Evolutionary conservation across 225 moss, liverwort and hornwort species (phyloP).

Genomic region (Pseudoscleropodium purum): DNA sequence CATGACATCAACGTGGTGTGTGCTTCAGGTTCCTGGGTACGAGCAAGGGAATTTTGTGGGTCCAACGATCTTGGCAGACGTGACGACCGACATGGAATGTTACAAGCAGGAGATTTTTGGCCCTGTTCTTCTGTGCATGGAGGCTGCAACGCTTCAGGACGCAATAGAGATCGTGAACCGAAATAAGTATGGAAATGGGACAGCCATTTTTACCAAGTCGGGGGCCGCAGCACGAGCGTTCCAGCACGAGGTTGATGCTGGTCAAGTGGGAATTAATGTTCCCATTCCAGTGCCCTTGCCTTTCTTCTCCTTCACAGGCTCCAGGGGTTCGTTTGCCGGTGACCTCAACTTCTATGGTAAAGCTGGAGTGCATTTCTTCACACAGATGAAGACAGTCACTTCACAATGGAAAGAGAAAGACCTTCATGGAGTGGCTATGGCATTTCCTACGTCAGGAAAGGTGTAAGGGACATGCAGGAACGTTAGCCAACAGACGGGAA

Average conservation of each 20-base stretch:
- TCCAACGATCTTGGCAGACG: conserved; percentile 87
- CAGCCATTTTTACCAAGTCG: conserved; percentile 88
- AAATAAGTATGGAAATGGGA: conserved; percentile 93
- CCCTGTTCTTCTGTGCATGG: conserved; percentile 87
- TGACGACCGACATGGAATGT: conserved; percentile 83
- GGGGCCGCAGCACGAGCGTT: conserved; percentile 85
- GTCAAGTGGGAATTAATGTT: conserved; percentile 93
- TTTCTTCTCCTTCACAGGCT: conserved; percentile 96
- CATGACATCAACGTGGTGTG: background rate
- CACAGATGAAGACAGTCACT: conserved; percentile 87
- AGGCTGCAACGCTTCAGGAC: conserved; percentile 51
- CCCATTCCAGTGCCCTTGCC: conserved; percentile 97
- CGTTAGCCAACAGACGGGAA: background rate
- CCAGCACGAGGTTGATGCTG: conserved; percentile 93
- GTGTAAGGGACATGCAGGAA: conserved; percentile 7
- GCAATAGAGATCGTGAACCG: conserved; percentile 79
- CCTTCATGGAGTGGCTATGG: conserved; percentile 45
- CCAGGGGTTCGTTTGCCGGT: conserved; percentile 86
- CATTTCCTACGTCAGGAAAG: conserved; percentile 52
- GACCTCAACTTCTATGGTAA: conserved; percentile 96
- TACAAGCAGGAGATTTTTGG: conserved; percentile 97
- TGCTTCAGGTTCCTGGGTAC: conserved; percentile 50
- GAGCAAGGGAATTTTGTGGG: conserved; percentile 92
- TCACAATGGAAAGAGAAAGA: conserved; percentile 80
- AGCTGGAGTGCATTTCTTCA: conserved; percentile 87